These are phyloP conservation scores for Xylogone sp. DNA, from an alignment of 2,329 filamentous ascomycete species.

Conservation along the genomic window DNA sequence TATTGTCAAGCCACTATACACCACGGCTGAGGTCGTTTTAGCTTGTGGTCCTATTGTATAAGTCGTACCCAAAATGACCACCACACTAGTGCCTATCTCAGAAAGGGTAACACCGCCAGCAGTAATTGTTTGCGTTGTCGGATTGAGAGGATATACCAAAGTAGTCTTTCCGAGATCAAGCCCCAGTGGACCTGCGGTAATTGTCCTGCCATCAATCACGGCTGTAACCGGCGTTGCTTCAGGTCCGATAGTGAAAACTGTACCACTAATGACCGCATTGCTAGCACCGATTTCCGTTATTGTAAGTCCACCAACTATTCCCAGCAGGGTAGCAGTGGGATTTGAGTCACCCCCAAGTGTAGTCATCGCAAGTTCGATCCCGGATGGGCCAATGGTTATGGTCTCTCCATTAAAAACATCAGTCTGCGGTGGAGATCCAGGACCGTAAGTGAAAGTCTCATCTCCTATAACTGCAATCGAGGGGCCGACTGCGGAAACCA, in stretches of 20 bases:
- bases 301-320: slow-evolving; percentile 20
- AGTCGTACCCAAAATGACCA: slow-evolving; percentile 19
- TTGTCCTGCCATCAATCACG: slow-evolving; percentile 44
- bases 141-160: slow-evolving; percentile 16
- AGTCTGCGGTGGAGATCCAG: slow-evolving; percentile 14
- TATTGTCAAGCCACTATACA: slow-evolving; percentile 4
- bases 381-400: slow-evolving; percentile 19
- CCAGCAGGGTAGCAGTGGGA: slow-evolving; percentile 17
- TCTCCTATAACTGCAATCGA: slow-evolving; percentile 14
- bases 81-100: slow-evolving; percentile 16
- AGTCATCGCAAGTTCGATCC: slow-evolving; percentile 14
- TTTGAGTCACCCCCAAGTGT: slow-evolving; percentile 16
- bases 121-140: slow-evolving; percentile 16
- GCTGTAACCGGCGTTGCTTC: slow-evolving; percentile 39
- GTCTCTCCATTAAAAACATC: slow-evolving; percentile 17
- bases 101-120: slow-evolving; percentile 19
- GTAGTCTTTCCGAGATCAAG: slow-evolving; percentile 26
- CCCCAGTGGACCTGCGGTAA: slow-evolving; percentile 49
- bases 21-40: slow-evolving; percentile 1
- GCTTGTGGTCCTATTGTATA: slow-evolving; percentile 12
- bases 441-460: slow-evolving; percentile 15
- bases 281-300: slow-evolving; percentile 23
- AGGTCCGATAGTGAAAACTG: slow-evolving; percentile 48
- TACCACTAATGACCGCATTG: slow-evolving; percentile 43
- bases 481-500: slow-evolving; percentile 18